Evolutionary conservation across 148 eudicot genomes (phyloP).

Genomic region (Hydrangea macrophylla): DNA sequence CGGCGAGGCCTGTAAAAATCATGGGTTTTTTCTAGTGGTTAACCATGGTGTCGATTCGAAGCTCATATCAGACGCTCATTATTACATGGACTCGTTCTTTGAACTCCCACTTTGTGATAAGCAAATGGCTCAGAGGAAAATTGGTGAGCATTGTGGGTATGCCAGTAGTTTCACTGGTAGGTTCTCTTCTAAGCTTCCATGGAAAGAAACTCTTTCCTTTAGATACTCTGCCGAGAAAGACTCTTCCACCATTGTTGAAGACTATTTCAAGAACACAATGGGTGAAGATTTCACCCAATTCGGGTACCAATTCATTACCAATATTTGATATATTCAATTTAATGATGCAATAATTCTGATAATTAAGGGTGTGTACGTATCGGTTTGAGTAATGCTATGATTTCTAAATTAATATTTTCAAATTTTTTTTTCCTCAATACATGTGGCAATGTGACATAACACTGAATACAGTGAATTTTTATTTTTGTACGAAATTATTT

Average conservation of each 20-base stretch:
- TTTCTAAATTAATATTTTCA: too few relatives aligned
- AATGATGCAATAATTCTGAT: background rate
- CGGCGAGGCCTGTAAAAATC: conserved; percentile 51
- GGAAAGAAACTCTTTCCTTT: conserved; percentile 82
- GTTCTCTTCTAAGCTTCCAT: conserved; percentile 63
- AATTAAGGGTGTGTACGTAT: background rate
- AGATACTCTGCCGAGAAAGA: conserved; percentile 28
- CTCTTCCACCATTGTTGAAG: conserved; percentile 40
- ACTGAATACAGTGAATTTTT: too few relatives aligned
- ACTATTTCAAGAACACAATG: conserved; percentile 47
- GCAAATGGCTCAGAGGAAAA: conserved; percentile 57
- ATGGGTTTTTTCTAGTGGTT: conserved; percentile 65
- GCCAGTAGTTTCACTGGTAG: conserved; percentile 73
- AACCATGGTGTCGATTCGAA: conserved; percentile 53
- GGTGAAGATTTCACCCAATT: conserved; percentile 44
- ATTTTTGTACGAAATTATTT: too few relatives aligned
- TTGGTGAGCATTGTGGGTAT: conserved; percentile 75
- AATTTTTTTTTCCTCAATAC: too few relatives aligned
- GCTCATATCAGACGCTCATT: conserved; percentile 50
- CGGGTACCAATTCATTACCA: conserved; percentile 40
- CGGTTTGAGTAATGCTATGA: too few relatives aligned
- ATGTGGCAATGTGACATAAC: too few relatives aligned
- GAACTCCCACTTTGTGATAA: conserved; percentile 47
- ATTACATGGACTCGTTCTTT: conserved; percentile 60
- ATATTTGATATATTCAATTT: background rate